Evolutionary conservation across 2,329 filamentous ascomycete genomes (phyloP).

Genomic region (Herpotrichia juniperi): DNA sequence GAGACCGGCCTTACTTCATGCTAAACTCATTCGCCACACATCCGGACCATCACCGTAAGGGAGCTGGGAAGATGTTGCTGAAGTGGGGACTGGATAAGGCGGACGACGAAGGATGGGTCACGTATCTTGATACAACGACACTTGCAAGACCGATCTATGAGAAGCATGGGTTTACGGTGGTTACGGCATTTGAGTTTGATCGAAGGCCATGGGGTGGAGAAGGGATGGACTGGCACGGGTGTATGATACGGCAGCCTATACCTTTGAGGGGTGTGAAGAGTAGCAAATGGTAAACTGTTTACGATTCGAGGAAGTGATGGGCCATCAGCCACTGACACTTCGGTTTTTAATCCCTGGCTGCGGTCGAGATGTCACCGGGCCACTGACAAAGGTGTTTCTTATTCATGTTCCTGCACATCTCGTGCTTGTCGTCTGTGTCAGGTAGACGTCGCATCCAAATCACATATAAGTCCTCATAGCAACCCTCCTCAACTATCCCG

Average conservation of each 20-base stretch:
- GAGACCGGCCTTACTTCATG: slow-evolving; percentile 30
- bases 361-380: too few species aligned
- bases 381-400: too few species aligned
- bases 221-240: slow-evolving; percentile 38
- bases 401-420: too few species aligned
- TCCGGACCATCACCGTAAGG: slow-evolving; percentile 48
- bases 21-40: slow-evolving; percentile 41
- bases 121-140: slow-evolving; percentile 49
- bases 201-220: slow-evolving; percentile 33
- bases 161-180: slow-evolving; percentile 32
- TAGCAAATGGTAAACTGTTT: too few species aligned
- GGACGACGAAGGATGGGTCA: slow-evolving; percentile 44
- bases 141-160: slow-evolving; percentile 48
- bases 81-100: slow-evolving; percentile 48
- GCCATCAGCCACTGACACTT: too few species aligned
- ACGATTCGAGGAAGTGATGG: too few species aligned
- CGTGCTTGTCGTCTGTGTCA: too few species aligned
- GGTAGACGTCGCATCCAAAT: too few species aligned
- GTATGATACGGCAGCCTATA: slow-evolving; percentile 13
- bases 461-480: too few species aligned
- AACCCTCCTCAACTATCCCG: too few species aligned
- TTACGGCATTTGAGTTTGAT: slow-evolving; percentile 29
- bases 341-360: too few species aligned
- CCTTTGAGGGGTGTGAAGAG: neutral
- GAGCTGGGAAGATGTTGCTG: slow-evolving; percentile 46